Evolutionary conservation across 495 filamentous ascomycete species (phyloP), one percentile per base, ranked within the genome.

Genomic region (Poronia punctata): DNA sequence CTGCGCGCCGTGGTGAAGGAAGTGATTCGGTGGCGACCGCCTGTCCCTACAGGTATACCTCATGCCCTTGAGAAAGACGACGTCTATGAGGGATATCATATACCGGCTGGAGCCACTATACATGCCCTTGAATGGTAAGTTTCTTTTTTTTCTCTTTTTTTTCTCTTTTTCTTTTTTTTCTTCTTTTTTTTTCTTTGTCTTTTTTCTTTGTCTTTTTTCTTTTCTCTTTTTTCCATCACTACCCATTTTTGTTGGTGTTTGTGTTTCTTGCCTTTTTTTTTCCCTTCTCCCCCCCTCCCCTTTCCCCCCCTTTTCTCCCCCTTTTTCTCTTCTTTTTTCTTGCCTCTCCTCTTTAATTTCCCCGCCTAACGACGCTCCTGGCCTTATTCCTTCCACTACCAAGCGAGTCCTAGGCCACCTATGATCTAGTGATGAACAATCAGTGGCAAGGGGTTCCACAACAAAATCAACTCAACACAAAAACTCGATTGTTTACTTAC

Each of bases 1-100:
- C 45, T 80, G 37, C 59, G 76, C 23, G 76, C 79, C 1, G 62
- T 74, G 8, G 66, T 80, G n/a, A 75, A 78, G 53, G 79, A 83
- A 54, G 63, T 71, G 9, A 60, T 80, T 15, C 65, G 79, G 34
- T 82, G 79, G 79, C 58, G 75, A 9, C 78, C 78, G 11, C 57
- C 69, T 40, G 54, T 73, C 49, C 60, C 78, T 51, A 62, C 67
- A 37, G 69, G 70, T 69, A 45, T 12, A 55, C 75, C 75, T 1
- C 78, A 82, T 41, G 68, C 66, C 0, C 44, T 67, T 9, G 70
- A 67, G 1, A 53, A 74, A 28, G 70, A 78, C 37, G 74, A 77
- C 46, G 55, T 70, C n/a, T 79, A 74, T 26, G 58, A 72, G 7
- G 75, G 73, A 3, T 78, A 72, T 38, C 63, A 63, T 49, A 78